Evolutionary conservation across 2,329 filamentous ascomycete genomes (phyloP), one percentile per base, ranked within the genome.

Genomic region (Aureobasidium sp.): DNA sequence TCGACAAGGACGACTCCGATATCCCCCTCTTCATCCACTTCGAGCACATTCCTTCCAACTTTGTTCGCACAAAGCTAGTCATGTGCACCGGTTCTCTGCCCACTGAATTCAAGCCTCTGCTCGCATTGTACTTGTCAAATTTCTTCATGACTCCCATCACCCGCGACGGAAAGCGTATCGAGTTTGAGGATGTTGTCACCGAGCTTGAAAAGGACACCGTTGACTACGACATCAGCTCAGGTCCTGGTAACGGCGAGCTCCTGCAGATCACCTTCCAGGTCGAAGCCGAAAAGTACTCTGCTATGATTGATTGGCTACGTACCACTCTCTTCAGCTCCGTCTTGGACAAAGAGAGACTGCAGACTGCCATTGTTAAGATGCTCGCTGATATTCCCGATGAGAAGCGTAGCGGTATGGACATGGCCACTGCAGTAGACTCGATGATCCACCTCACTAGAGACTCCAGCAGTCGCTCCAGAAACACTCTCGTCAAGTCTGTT

Each of bases 1-100:
- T 99, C 53, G 90, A 97, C 71, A 78, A 81, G 15, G 84, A 90
- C 44, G 80, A 82, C 39, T 74, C 79, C 7, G 78, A 80, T 16
- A 72, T 86, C n/a, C 88, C 91, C 0, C 78, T 97, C 2, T 99
- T 97, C 74, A 81, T 99, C n/a, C 93, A 99, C 74, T 99, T 95
- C 66, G 94, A 99, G 75, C 87, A 96, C 69, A 91, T 97, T 15
- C 87, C 88, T 2, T 95, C 90, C 63, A 96, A 91, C 70, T 99
- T 99, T 72, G 91, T 96, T 7, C 88, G 93, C 67, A 82, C 97
- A 62, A 87, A 85, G 52, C 75, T 97, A 27, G 85, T 94, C 61
- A 79, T 97, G 54, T 90, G 90, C 58, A 96, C 91, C 0, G 83
- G 86, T 2, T 79, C 84, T 34, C 79, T 97, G 1, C 90, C 92